Evolutionary conservation across 768 basidiomycete genomes (phyloP).

Genomic region (Rhizopogon salebrosus): DNA sequence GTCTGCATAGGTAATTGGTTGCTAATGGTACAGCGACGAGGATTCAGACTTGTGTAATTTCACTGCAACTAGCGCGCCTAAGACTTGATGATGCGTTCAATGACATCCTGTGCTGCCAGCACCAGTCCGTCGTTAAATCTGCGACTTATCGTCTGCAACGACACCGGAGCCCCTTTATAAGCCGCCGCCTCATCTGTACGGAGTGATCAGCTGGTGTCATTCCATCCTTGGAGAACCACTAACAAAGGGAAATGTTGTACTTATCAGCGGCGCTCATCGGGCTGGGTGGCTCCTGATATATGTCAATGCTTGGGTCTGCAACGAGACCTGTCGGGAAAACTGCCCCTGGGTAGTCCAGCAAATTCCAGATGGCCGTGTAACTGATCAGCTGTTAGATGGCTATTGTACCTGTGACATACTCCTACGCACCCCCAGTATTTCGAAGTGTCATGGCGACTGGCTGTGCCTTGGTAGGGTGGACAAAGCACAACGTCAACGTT

Average conservation of each 20-base stretch:
- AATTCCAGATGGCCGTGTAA: constrained; percentile 39
- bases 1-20: too few relatives aligned
- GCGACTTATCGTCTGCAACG: constrained; percentile 17
- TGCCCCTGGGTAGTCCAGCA: constrained; percentile 38
- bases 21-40: background rate
- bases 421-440: constrained; percentile 27
- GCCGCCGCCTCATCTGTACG: constrained; percentile 16
- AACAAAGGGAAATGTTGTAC: constrained; percentile 14
- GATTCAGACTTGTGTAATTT: background rate
- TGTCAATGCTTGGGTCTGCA: constrained; percentile 22
- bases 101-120: constrained; percentile 18
- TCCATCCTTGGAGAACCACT: background rate
- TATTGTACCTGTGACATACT: constrained; percentile 22
- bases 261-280: constrained; percentile 17
- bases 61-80: constrained; percentile 8
- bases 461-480: constrained; percentile 31
- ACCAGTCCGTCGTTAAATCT: constrained; percentile 24
- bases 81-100: constrained; percentile 20
- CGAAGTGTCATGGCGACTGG: constrained; percentile 32
- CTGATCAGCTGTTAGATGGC: constrained; percentile 31
- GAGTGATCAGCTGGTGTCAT: constrained; percentile 3
- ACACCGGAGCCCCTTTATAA: constrained; percentile 14
- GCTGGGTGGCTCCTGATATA: constrained; percentile 3
- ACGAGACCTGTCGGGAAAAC: constrained; percentile 40
- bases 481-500: constrained; percentile 35